Conservation (phyloP, 176 grass and related monocot species). For the Ananas comosus region DNA sequence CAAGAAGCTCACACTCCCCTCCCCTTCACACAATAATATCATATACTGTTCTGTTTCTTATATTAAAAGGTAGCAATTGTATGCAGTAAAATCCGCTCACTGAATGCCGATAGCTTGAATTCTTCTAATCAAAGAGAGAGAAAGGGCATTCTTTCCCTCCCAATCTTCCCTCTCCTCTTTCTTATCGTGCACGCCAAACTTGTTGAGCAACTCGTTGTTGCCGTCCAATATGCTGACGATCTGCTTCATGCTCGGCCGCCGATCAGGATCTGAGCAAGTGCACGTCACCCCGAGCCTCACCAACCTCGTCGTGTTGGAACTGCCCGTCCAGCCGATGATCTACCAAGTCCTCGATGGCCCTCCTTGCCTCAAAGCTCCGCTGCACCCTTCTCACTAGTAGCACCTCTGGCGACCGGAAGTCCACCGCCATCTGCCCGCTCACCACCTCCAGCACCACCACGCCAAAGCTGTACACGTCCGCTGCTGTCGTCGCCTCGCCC, state of each 20-base stretch:
- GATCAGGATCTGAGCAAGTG: conserved; percentile 40
- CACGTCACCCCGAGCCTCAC: conserved; percentile 53
- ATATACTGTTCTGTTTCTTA: no score
- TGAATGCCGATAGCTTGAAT: conserved; percentile 83
- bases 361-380: conserved; percentile 17
- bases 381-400: conserved; percentile 54
- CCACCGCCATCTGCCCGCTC: conserved; percentile 53
- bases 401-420: conserved; percentile 54
- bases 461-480: conserved; percentile 85
- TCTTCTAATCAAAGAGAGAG: conserved; percentile 45
- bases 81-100: conserved; percentile 13
- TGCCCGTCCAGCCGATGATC: conserved; percentile 43
- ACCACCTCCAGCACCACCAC: conserved; percentile 68
- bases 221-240: conserved; percentile 70
- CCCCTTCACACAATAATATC: no score
- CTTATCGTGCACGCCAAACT: conserved; percentile 12
- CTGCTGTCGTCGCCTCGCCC: conserved; percentile 62
- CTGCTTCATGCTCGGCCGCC: conserved; percentile 61
- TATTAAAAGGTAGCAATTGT: no score
- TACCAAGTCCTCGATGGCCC: conserved; percentile 27
- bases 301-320: conserved; percentile 26
- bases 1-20: no score
- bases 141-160: conserved; percentile 40
- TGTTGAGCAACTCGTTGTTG: conserved; percentile 48
- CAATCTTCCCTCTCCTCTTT: conserved; percentile 45